Evolutionary conservation across 768 basidiomycete species (phyloP).

Genomic region (Steccherinum ochraceum): DNA sequence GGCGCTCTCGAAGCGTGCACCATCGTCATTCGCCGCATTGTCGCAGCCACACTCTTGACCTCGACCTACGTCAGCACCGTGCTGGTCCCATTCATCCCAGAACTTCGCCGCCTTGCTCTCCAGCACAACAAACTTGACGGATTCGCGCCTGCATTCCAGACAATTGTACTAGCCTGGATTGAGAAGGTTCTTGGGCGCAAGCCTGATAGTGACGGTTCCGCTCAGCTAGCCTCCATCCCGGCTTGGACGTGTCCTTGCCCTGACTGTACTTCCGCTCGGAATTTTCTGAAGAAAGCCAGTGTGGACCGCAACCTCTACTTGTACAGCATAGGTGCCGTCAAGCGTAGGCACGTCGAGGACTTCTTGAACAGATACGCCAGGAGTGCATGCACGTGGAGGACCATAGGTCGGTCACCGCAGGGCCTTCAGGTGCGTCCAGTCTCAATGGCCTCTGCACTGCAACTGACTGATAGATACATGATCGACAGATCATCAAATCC

Average conservation of each 20-base stretch:
- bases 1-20: neutral
- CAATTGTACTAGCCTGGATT: conserved; percentile 8
- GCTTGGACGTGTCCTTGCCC: conserved; percentile 8
- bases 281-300: neutral
- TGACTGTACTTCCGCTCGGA: neutral
- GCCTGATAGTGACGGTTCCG: neutral
- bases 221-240: neutral
- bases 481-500: conserved; percentile 5
- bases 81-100: conserved; percentile 8
- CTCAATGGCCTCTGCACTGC: no score
- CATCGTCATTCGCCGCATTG: no score
- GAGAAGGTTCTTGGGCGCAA: conserved; percentile 8
- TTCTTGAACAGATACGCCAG: neutral
- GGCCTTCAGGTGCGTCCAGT: neutral
- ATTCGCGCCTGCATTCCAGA: conserved; percentile 30
- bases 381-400: no score
- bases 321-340: neutral
- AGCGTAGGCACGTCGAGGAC: neutral
- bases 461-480: neutral
- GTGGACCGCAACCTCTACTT: neutral
- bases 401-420: no score
- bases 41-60: no score
- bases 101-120: conserved; percentile 29
- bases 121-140: conserved; percentile 31
- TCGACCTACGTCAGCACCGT: conserved; percentile 6